phyloP scores from a whole-genome alignment of 345 rosid genomes.

The Hypericum androsaemum region DNA sequence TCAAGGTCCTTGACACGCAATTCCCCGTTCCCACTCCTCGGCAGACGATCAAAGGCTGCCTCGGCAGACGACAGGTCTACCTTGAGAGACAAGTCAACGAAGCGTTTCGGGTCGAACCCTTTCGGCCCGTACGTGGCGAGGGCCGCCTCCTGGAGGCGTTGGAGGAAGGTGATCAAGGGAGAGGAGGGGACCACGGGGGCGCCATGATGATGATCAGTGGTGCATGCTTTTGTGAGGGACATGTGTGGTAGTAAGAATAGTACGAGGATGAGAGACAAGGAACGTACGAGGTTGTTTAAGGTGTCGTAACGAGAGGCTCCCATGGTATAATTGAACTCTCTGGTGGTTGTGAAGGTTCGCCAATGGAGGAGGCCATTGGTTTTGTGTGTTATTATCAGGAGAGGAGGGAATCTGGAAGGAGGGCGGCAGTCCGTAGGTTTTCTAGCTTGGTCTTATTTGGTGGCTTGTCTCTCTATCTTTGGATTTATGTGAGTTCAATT shows the following conservation, averaged over 20 bases:
- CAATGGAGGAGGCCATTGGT: too few species aligned
- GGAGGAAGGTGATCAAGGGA: slow-evolving; percentile 52
- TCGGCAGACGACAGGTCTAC: slow-evolving; percentile 32
- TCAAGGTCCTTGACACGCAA: slow-evolving; percentile 14
- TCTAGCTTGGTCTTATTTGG: too few species aligned
- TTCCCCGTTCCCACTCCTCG: slow-evolving; percentile 24
- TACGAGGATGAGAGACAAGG: neutral
- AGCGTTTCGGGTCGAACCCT: slow-evolving; percentile 53
- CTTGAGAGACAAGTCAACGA: slow-evolving; percentile 58
- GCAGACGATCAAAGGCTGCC: slow-evolving; percentile 43
- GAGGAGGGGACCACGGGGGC: slow-evolving; percentile 18
- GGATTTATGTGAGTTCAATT: too few species aligned
- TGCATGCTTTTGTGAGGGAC: neutral
- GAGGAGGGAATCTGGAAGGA: too few species aligned
- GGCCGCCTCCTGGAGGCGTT: slow-evolving; percentile 55
- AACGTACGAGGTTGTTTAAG: too few species aligned
- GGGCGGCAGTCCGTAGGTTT: too few species aligned
- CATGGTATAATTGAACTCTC: too few species aligned
- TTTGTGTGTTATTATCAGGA: too few species aligned
- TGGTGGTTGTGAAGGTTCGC: too few species aligned
- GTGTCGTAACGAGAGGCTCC: too few species aligned
- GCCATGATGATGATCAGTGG: slow-evolving; percentile 1
- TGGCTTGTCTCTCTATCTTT: too few species aligned
- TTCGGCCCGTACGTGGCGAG: slow-evolving; percentile 28
- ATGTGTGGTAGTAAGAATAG: neutral